phyloP scores from a whole-genome alignment of 768 basidiomycete species.

The Trametes punicea region DNA sequence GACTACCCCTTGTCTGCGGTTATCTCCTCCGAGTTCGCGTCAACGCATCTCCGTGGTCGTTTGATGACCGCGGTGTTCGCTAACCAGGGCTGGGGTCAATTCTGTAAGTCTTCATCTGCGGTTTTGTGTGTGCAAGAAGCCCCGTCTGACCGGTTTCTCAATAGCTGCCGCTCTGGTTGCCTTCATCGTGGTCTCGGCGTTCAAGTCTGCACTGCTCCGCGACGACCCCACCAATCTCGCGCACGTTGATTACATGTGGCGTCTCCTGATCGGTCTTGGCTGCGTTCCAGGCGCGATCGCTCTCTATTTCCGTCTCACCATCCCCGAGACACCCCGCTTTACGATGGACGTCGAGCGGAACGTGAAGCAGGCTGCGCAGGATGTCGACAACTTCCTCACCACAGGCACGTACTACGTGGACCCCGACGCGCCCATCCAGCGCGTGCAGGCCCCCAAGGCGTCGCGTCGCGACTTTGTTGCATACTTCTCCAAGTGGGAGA shows the following conservation, averaged over 20 bases:
- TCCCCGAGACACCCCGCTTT: slow-evolving; percentile 49
- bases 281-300: slow-evolving; percentile 43
- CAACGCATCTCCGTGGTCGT: slow-evolving; percentile 41
- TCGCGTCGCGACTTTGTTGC: slow-evolving; percentile 47
- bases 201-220: slow-evolving; percentile 57
- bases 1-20: slow-evolving; percentile 46
- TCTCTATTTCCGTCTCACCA: slow-evolving; percentile 46
- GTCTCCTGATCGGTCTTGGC: slow-evolving; percentile 46
- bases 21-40: slow-evolving; percentile 47
- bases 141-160: slow-evolving; percentile 24
- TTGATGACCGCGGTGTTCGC: slow-evolving; percentile 49
- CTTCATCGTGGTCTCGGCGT: slow-evolving; percentile 62
- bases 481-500: slow-evolving; percentile 71
- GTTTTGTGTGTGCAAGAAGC: too few relatives aligned
- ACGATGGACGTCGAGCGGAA: slow-evolving; percentile 58
- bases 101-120: slow-evolving; percentile 22
- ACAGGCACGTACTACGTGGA: slow-evolving; percentile 46
- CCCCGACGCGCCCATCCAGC: slow-evolving; percentile 55
- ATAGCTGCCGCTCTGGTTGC: slow-evolving; percentile 66
- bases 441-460: slow-evolving; percentile 44
- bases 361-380: slow-evolving; percentile 66
- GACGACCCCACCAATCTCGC: slow-evolving; percentile 35
- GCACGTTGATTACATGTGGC: slow-evolving; percentile 59
- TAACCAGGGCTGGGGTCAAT: slow-evolving; percentile 45
- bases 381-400: slow-evolving; percentile 67